Conservation (phyloP, 1,284 basidiomycete genomes). For the Mycena sp. region DNA sequence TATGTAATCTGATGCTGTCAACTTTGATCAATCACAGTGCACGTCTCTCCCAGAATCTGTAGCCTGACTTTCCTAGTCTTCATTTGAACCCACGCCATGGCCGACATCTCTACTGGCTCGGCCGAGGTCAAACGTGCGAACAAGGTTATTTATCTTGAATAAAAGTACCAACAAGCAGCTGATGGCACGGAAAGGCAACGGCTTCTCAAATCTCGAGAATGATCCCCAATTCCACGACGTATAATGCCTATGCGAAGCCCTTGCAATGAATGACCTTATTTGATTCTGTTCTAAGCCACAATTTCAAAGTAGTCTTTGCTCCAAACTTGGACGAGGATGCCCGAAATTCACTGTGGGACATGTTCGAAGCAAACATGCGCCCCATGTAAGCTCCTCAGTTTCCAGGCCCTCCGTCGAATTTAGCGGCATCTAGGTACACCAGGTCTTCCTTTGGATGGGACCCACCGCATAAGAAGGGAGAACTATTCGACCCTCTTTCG, state of each 20-base stretch:
- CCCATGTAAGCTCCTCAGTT: constrained; percentile 9
- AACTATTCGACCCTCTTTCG: constrained; percentile 67
- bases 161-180: neutral
- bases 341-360: constrained; percentile 57
- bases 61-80: no score
- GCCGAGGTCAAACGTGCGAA: constrained; percentile 34
- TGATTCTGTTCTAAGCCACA: constrained; percentile 44
- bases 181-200: constrained; percentile 14
- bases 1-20: no score
- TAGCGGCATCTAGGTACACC: constrained; percentile 50
- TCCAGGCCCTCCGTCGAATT: neutral
- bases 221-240: constrained; percentile 15
- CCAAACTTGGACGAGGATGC: constrained; percentile 50
- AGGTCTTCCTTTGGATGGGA: constrained; percentile 76
- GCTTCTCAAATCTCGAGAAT: constrained; percentile 21
- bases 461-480: constrained; percentile 59
- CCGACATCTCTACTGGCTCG: constrained; percentile 28
- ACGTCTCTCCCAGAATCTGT: no score
- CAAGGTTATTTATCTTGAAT: constrained; percentile 25
- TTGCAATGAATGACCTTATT: constrained; percentile 21
- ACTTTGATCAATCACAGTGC: no score
- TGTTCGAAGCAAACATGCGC: constrained; percentile 58
- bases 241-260: neutral
- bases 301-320: constrained; percentile 46
- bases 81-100: neutral